Percentiles rank a stretch among this genome's conserved stretches.
These are phyloP conservation scores for Trametes maxima DNA, from an alignment of 768 basidiomycete species.

Conservation along the genomic window DNA sequence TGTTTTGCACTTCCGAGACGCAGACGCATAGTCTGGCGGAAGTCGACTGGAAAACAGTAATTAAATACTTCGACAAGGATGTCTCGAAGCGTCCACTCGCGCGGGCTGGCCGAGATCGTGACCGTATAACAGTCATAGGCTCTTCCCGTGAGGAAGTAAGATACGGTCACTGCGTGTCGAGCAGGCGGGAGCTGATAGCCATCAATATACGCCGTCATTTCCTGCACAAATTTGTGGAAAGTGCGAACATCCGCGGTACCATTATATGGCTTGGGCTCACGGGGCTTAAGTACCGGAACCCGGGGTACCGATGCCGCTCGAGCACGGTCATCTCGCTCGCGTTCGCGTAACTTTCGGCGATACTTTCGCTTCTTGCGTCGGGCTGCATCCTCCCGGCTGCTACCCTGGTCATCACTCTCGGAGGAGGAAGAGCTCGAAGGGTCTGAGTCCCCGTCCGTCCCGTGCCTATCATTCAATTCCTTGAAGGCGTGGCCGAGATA, in stretches of 20 bases:
- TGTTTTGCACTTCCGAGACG: neutral
- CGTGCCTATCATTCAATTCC: neutral
- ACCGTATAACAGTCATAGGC: constrained; percentile 30
- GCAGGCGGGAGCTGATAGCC: neutral
- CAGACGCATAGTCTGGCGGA: constrained; percentile 8
- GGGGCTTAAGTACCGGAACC: constrained; percentile 10
- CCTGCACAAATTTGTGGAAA: constrained; percentile 14
- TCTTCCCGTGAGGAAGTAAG: constrained; percentile 18
- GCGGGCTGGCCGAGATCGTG: constrained; percentile 9
- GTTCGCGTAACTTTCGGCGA: no score
- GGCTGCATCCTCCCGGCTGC: no score
- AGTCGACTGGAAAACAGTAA: constrained; percentile 24
- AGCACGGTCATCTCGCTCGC: no score
- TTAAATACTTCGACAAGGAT: constrained; percentile 21
- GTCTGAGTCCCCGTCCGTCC: neutral
- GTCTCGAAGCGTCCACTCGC: constrained; percentile 20
- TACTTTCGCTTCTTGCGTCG: neutral
- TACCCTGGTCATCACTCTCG: neutral
- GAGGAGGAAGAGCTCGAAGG: neutral
- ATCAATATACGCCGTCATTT: constrained; percentile 4
- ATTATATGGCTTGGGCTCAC: constrained; percentile 11
- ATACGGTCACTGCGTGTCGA: neutral
- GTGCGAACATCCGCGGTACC: constrained; percentile 3
- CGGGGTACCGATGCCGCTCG: neutral
- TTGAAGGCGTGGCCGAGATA: neutral